Evolutionary conservation across 2,329 filamentous ascomycete genomes (phyloP), one percentile per base, ranked within the genome.

Genomic region (Leptographium radiaticola): DNA sequence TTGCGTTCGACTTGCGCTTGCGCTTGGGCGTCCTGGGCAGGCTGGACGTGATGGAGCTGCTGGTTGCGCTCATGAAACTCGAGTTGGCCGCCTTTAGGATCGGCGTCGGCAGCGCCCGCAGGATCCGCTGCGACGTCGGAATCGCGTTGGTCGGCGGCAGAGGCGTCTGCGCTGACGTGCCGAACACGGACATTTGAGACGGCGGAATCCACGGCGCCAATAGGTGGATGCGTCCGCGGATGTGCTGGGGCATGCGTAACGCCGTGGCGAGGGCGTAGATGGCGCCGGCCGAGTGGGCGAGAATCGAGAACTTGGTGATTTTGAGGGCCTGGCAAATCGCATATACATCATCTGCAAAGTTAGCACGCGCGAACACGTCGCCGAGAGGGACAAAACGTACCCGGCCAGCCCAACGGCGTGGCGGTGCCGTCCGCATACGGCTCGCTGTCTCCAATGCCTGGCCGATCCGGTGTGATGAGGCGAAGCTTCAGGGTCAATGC

Each of bases 151-250:
- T 84, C 0, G 90, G 90, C 0, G 87, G 85, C 4, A 85, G 76
- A 0, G 67, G 67, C 16, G 83, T 83, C 62, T 88, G 83, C 16
- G 80, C 54, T 11, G 87, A 83, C 2, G 80, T 77, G 33, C 84
- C 83, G 59, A 90, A 84, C 18, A 86, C 83, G 52, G 83, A 89
- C 75, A 95, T 86, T 65, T 95, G 89, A 6, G 89, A 97, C 0
- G 93, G 93, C 1, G 93, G 93, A 48, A 98, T 97, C 93, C 89
- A 96, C 0, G 93, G 93, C 0, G 93, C 91, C 10, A 98, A 77
- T 2, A 98, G 79, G 67, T 98, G 93, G 53, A 98, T 93, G 52
- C 89, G 85, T 20, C 93, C 93, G 7, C 90, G 85, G 57, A 98
- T 94, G 64, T 96, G 88, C 62, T 96, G 90, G 5, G 93, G 93